Percentiles rank a stretch among this genome's conserved stretches.
phyloP scores from a whole-genome alignment of 805 yeast genomes.

The Kodamaea kakaduensis region DNA sequence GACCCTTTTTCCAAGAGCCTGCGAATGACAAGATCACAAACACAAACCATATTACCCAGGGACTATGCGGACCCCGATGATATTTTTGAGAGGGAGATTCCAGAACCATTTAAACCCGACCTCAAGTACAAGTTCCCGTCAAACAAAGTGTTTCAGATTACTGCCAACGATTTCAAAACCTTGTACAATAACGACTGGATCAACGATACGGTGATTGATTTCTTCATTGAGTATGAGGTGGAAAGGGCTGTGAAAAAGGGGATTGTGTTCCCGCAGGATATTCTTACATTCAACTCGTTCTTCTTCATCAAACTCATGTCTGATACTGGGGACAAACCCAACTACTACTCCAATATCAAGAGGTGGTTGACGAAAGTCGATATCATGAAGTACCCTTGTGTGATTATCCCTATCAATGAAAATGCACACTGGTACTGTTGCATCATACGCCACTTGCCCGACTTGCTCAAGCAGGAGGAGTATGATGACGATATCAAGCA shows the following conservation, averaged over 20 bases:
- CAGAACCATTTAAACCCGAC: slow-evolving; percentile 42
- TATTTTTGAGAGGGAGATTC: slow-evolving; percentile 18
- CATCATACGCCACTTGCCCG: slow-evolving; percentile 55
- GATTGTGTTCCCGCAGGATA: slow-evolving; percentile 31
- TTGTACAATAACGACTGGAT: slow-evolving; percentile 81
- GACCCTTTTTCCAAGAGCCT: background rate
- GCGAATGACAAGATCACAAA: background rate
- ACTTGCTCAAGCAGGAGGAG: slow-evolving; percentile 17
- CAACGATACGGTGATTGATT: slow-evolving; percentile 84
- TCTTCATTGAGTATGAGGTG: slow-evolving; percentile 63
- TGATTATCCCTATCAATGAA: slow-evolving; percentile 80
- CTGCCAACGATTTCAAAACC: slow-evolving; percentile 72
- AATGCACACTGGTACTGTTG: slow-evolving; percentile 86
- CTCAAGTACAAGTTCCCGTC: slow-evolving; percentile 52
- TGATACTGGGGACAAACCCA: slow-evolving; percentile 17
- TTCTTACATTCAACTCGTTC: slow-evolving; percentile 72
- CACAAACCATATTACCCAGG: background rate
- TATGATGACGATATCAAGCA: slow-evolving; percentile 1
- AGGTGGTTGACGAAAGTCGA: slow-evolving; percentile 78
- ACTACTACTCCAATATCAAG: slow-evolving; percentile 59
- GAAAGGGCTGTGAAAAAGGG: slow-evolving; percentile 23
- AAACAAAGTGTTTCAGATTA: slow-evolving; percentile 51
- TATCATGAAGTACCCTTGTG: slow-evolving; percentile 48
- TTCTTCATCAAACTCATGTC: slow-evolving; percentile 64
- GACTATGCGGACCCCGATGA: slow-evolving; percentile 7